Percentiles rank a stretch among this genome's conserved stretches.
Conservation (phyloP, 1,284 basidiomycete species). For the Volvariella surrecta region DNA sequence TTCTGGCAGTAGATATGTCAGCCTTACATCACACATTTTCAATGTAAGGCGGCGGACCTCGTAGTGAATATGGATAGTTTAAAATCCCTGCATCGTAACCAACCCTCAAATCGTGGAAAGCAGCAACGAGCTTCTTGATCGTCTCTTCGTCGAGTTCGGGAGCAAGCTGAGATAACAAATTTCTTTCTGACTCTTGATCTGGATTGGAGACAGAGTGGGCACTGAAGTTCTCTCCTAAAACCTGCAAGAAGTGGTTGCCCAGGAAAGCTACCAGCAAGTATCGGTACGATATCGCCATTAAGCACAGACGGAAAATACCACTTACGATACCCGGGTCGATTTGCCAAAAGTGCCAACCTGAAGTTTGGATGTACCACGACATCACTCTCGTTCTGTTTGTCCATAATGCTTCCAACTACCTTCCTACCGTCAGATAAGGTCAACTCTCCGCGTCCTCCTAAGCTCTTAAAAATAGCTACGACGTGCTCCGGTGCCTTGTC, state of each 20-base stretch:
- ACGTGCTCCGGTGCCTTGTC: conserved; percentile 68
- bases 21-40: no score
- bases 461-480: conserved; percentile 58
- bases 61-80: conserved; percentile 56
- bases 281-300: conserved; percentile 2
- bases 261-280: conserved; percentile 43
- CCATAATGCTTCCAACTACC: conserved; percentile 26
- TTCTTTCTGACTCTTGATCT: conserved; percentile 51
- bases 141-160: conserved; percentile 48
- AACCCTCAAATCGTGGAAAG: conserved; percentile 51
- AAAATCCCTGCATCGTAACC: conserved; percentile 48
- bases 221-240: conserved; percentile 61
- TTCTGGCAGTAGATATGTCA: conserved; percentile 36
- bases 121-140: conserved; percentile 46
- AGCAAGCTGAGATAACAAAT: conserved; percentile 48
- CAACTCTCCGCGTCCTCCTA: conserved; percentile 55
- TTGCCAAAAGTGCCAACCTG: conserved; percentile 53
- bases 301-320: conserved; percentile 10
- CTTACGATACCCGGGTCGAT: conserved; percentile 68
- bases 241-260: conserved; percentile 63
- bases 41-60: conserved; percentile 33
- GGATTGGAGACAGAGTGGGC: conserved; percentile 59
- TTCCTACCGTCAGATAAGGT: conserved; percentile 52
- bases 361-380: conserved; percentile 55
- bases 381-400: conserved; percentile 39